These are phyloP conservation scores for Nigrospora sphaerica DNA, from an alignment of 2,329 filamentous ascomycete genomes.

Conservation along the genomic window DNA sequence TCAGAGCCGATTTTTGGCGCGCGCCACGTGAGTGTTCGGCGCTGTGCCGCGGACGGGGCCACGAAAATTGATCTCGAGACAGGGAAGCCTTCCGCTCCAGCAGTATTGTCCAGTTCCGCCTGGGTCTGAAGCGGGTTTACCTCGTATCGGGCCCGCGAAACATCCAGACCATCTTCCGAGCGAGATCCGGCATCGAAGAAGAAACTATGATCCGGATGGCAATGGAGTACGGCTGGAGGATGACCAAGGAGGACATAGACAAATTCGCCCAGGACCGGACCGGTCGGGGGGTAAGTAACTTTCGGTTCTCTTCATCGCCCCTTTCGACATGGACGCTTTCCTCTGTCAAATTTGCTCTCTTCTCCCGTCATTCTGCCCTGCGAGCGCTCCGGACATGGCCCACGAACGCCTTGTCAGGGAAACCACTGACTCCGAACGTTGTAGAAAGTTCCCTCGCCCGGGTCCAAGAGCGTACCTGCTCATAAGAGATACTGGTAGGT, in stretches of 20 bases:
- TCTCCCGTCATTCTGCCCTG: too few species aligned
- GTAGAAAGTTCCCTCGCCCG: constrained; percentile 7
- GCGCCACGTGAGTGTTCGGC: too few species aligned
- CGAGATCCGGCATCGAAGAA: constrained; percentile 2
- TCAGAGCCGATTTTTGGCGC: too few species aligned
- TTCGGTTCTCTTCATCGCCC: too few species aligned
- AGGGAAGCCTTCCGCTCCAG: not conserved
- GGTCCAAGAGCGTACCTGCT: constrained; percentile 6
- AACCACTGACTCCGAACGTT: too few species aligned
- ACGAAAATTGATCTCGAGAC: not conserved
- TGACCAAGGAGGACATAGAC: constrained; percentile 7
- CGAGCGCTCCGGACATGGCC: too few species aligned
- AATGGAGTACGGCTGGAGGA: constrained; percentile 7
- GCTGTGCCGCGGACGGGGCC: too few species aligned
- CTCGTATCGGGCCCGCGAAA: constrained; percentile 7
- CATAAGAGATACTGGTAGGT: constrained; percentile 14
- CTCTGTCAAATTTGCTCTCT: too few species aligned
- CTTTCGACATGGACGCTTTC: too few species aligned
- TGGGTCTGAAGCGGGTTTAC: constrained; percentile 5
- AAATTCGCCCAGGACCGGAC: constrained; percentile 8
- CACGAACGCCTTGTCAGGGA: too few species aligned
- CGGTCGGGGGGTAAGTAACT: constrained; percentile 1
- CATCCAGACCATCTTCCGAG: constrained; percentile 8
- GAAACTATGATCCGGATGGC: constrained; percentile 4
- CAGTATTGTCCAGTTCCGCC: constrained; percentile 7